Base-by-base conservation (phyloP, 495 filamentous ascomycete species). In the Aspergillus cristatus region DNA sequence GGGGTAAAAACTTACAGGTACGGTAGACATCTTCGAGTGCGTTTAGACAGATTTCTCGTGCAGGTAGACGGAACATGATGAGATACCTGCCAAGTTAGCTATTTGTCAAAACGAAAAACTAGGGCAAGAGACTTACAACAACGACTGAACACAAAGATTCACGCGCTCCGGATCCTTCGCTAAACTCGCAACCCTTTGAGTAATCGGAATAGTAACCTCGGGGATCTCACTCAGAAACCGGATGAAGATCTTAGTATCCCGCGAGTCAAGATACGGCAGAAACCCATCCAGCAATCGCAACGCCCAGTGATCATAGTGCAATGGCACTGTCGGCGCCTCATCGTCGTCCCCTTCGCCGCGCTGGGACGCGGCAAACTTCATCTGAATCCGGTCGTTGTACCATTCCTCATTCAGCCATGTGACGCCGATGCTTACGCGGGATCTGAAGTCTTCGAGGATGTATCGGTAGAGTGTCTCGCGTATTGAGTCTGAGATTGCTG, bases 341-440 rank as follows among this genome's bases (percentile, higher is more conserved):
- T 70, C 60, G n/a, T 54, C 20, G 20, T 4, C 20, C 20, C 8
- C 50, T 3, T 64, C 62, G 7, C 53, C 47, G 14, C 65, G 63
- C 14, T 55, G 52, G 6, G 50, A 41, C 6, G 60, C 51, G 31
- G 67, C 62, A 32, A 51, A 48, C 25, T 59, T 53, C 57, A 71
- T 61, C 42, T 75, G 72, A 16, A 94, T 58, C 28, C 75, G 75
- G 55, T 95, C 93, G 52, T 86, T 91, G 62, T 94, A 97, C 90
- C 90, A 99, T 60, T 99, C 91, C 58, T 99, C 91, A 49, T 82
- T 89, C 17, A 97, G 68, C 91, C 91, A 99, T 13, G 79, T 74
- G 37, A 95, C 81, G 2, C 85, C 89, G 25, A 87, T 72, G 39
- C 86, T 87, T 38, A 97, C 84, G 15, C 90, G 78, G 28, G 73